Evolutionary conservation across 148 eudicot genomes (phyloP).

Genomic region (Rhododendron ovatum): DNA sequence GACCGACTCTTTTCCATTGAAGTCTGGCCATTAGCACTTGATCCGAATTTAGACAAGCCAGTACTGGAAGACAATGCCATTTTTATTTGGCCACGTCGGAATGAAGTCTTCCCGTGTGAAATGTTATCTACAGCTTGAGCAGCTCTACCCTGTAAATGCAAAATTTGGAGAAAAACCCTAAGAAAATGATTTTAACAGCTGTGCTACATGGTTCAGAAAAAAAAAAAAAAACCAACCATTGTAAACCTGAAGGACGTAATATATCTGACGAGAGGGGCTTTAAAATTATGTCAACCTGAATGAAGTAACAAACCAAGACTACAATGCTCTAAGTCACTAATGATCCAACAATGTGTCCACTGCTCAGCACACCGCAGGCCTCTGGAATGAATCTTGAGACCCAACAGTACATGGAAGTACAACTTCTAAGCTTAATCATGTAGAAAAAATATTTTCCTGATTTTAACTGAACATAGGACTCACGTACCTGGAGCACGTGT

Average conservation of each 20-base stretch:
- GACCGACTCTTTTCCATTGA: constrained; percentile 39
- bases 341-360: background rate
- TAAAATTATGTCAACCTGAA: background rate
- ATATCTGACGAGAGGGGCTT: background rate
- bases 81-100: constrained; percentile 31
- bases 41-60: constrained; percentile 44
- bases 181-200: background rate
- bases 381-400: background rate
- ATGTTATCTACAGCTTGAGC: constrained; percentile 33
- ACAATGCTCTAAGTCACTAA: background rate
- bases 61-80: constrained; percentile 34
- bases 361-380: background rate
- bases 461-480: constrained; percentile 1
- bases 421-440: background rate
- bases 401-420: background rate
- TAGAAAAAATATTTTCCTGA: background rate
- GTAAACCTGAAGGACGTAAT: background rate
- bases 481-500: constrained; percentile 63
- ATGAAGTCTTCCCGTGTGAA: constrained; percentile 32
- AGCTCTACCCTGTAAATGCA: constrained; percentile 45
- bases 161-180: background rate
- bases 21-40: constrained; percentile 33
- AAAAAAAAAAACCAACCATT: background rate
- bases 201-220: background rate
- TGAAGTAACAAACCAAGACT: background rate